Percentiles rank a stretch among this genome's conserved stretches.
phyloP scores from a whole-genome alignment of 2,329 filamentous ascomycete species.

The Zymoseptoria ardabiliae region DNA sequence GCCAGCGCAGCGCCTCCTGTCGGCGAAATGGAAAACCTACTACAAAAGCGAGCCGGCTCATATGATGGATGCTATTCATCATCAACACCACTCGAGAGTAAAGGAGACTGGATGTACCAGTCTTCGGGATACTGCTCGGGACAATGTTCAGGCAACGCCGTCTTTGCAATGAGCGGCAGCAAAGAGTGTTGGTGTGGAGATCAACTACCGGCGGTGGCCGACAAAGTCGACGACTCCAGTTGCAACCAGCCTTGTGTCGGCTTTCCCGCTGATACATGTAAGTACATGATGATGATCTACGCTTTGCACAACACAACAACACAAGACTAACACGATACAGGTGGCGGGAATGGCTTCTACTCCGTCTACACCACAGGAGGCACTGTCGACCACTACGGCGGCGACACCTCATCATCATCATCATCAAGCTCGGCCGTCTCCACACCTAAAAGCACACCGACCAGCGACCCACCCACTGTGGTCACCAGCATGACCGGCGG shows the following conservation, averaged over 20 bases:
- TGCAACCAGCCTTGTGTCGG: conserved; percentile 62
- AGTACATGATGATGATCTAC: conserved; percentile 1
- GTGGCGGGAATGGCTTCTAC: conserved; percentile 50
- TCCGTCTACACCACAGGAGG: conserved; percentile 46
- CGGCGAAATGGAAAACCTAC: not conserved
- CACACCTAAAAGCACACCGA: conserved; percentile 7
- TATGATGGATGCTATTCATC: conserved; percentile 48
- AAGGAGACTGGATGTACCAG: conserved; percentile 46
- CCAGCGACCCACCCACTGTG: conserved; percentile 15
- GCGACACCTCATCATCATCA: conserved; percentile 7
- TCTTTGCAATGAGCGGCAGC: conserved; percentile 59
- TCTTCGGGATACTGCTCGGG: conserved; percentile 47
- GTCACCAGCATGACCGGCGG: conserved; percentile 28
- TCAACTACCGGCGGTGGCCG: conserved; percentile 55
- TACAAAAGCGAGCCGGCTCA: conserved; percentile 11
- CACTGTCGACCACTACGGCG: conserved; percentile 30
- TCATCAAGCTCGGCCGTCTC: conserved; percentile 12
- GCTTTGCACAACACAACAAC: not conserved
- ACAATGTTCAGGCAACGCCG: conserved; percentile 45
- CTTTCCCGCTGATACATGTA: conserved; percentile 57
- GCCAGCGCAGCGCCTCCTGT: not conserved
- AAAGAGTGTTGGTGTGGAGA: conserved; percentile 67
- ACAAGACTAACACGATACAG: conserved; percentile 31
- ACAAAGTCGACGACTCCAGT: conserved; percentile 48
- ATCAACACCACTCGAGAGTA: conserved; percentile 40